phyloP scores from a whole-genome alignment of 2,329 filamentous ascomycete genomes.

The Diplodia sapinea region DNA sequence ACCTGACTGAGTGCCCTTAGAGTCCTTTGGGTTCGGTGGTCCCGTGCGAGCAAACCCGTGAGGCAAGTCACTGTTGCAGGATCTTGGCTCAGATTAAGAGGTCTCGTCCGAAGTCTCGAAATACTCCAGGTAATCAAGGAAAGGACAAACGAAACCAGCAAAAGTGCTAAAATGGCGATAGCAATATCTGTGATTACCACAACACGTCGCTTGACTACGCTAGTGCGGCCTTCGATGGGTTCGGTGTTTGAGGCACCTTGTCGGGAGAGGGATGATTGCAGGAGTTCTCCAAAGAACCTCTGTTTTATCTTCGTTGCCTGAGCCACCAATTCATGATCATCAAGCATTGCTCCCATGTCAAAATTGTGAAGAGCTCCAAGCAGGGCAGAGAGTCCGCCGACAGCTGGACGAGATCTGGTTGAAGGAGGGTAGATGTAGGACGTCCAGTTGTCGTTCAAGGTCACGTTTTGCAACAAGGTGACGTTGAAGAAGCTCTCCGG shows the following conservation, averaged over 20 bases:
- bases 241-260: conserved; percentile 4
- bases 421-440: neutral
- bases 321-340: neutral
- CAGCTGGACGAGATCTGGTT: neutral
- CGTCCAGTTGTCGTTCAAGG: neutral
- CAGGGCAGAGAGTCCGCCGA: neutral
- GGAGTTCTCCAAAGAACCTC: conserved; percentile 35
- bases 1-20: neutral
- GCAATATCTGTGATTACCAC: neutral
- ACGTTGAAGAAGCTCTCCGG: neutral
- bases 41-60: neutral
- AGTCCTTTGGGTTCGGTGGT: neutral
- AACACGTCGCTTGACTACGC: neutral
- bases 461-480: neutral
- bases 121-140: neutral
- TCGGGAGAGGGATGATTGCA: conserved; percentile 33
- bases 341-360: neutral
- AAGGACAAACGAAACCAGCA: neutral
- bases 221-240: neutral
- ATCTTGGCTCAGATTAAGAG: neutral
- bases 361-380: neutral
- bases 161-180: neutral
- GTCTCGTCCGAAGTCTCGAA: neutral
- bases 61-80: neutral
- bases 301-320: conserved; percentile 34